Percentiles rank a stretch among this genome's conserved stretches.
These are phyloP conservation scores for Periglandula ipomoeae DNA, from an alignment of 2,329 filamentous ascomycete genomes.

Conservation along the genomic window DNA sequence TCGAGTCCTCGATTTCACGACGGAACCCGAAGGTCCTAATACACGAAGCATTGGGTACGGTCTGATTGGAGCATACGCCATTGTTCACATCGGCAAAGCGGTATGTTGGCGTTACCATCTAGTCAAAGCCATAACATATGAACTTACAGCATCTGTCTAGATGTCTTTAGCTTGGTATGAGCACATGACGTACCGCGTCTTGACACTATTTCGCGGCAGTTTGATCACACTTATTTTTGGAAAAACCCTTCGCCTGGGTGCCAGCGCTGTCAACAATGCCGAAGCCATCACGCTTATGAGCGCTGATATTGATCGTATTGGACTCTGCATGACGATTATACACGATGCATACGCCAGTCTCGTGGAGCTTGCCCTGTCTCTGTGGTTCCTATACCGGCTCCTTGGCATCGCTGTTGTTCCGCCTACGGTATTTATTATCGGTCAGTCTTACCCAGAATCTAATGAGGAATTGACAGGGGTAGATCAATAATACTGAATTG, in stretches of 20 bases:
- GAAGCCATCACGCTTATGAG: constrained; percentile 33
- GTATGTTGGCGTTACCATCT: no score
- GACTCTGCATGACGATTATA: constrained; percentile 16
- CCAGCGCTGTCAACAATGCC: constrained; percentile 19
- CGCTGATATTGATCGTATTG: constrained; percentile 30
- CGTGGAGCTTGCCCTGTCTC: constrained; percentile 23
- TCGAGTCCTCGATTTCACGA: constrained; percentile 21
- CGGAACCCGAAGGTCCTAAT: constrained; percentile 14
- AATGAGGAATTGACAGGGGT: not conserved
- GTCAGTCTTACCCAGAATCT: constrained; percentile 5
- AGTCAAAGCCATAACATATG: no score
- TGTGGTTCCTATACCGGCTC: constrained; percentile 23
- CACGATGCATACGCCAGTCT: constrained; percentile 26
- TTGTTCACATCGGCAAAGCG: constrained; percentile 31
- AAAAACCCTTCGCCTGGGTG: constrained; percentile 25
- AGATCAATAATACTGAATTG: not conserved
- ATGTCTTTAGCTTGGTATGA: constrained; percentile 10
- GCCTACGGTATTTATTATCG: constrained; percentile 14
- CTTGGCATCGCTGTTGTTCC: constrained; percentile 15
- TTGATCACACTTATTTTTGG: constrained; percentile 38
- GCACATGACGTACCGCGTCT: constrained; percentile 24
- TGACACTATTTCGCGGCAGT: constrained; percentile 24
- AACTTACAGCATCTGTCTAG: constrained; percentile 16
- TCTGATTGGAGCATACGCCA: constrained; percentile 27
- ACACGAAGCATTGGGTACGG: constrained; percentile 24